Percentiles rank a stretch among this genome's conserved stretches.
These are phyloP conservation scores for Limonium bicolor DNA, from an alignment of 148 eudicot genomes.

Conservation along the genomic window DNA sequence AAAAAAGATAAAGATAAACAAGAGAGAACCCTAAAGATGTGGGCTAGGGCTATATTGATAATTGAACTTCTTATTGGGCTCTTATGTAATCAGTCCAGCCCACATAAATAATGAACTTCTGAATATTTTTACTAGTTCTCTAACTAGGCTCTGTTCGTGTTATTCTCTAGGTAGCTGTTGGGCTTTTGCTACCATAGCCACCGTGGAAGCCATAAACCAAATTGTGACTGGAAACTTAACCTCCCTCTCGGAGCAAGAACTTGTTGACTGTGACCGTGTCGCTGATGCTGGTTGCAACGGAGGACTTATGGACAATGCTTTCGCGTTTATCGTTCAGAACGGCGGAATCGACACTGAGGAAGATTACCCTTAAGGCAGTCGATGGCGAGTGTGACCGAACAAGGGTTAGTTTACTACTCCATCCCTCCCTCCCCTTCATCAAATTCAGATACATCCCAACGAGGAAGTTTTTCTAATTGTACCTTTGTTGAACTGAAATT, in stretches of 20 bases:
- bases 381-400: slow-evolving; percentile 3
- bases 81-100: too few relatives aligned
- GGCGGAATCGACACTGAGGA: slow-evolving; percentile 6
- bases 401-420: not conserved
- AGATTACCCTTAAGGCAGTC: slow-evolving; percentile 6
- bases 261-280: slow-evolving; percentile 1
- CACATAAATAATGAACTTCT: not conserved
- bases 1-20: too few relatives aligned
- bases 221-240: not conserved
- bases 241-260: slow-evolving; percentile 7
- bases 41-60: too few relatives aligned
- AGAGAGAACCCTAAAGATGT: too few relatives aligned
- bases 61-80: too few relatives aligned
- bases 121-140: too few relatives aligned
- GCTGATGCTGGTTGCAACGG: slow-evolving; percentile 4
- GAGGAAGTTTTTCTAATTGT: too few relatives aligned
- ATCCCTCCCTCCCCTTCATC: too few relatives aligned
- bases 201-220: slow-evolving; percentile 5
- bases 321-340: not conserved
- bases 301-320: slow-evolving; percentile 7
- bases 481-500: too few relatives aligned
- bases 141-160: not conserved
- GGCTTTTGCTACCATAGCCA: slow-evolving; percentile 8
- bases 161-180: slow-evolving; percentile 3
- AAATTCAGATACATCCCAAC: too few relatives aligned